These are phyloP conservation scores for Astrocystis sublimbata DNA, from an alignment of 495 filamentous ascomycete genomes.

Conservation along the genomic window DNA sequence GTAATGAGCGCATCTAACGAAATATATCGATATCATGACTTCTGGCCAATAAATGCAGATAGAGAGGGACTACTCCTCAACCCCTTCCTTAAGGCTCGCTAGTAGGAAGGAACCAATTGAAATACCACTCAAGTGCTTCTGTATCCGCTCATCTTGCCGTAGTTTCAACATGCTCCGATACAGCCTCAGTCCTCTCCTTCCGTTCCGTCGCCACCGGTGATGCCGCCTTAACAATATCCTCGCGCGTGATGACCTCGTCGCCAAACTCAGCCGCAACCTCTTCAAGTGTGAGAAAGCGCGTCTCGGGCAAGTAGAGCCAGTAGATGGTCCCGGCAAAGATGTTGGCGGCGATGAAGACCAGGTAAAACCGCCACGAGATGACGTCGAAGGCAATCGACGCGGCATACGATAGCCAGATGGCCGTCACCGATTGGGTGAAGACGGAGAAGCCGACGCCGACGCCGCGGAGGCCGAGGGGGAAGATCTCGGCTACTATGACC, in stretches of 20 bases:
- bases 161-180: not conserved
- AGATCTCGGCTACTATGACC: conserved; percentile 24
- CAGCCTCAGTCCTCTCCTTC: not conserved
- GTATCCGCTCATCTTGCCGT: not conserved
- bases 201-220: not conserved
- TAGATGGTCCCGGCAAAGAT: conserved; percentile 12
- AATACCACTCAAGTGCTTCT: not conserved
- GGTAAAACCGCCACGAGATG: conserved; percentile 48
- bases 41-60: too few relatives aligned
- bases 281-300: conserved; percentile 18
- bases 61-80: too few relatives aligned
- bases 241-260: conserved; percentile 1
- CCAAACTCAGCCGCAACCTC: conserved; percentile 21
- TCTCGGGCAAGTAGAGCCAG: conserved; percentile 23
- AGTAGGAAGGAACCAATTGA: too few relatives aligned
- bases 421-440: conserved; percentile 31
- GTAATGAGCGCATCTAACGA: too few relatives aligned
- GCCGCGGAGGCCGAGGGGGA: conserved; percentile 20
- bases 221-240: not conserved
- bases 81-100: too few relatives aligned
- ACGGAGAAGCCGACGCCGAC: conserved; percentile 17
- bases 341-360: conserved; percentile 35
- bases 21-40: too few relatives aligned
- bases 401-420: conserved; percentile 51
- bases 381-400: conserved; percentile 47